Evolutionary conservation across 2,329 filamentous ascomycete genomes (phyloP), one percentile per base, ranked within the genome.

Genomic region (Hypoxylon rubiginosum): DNA sequence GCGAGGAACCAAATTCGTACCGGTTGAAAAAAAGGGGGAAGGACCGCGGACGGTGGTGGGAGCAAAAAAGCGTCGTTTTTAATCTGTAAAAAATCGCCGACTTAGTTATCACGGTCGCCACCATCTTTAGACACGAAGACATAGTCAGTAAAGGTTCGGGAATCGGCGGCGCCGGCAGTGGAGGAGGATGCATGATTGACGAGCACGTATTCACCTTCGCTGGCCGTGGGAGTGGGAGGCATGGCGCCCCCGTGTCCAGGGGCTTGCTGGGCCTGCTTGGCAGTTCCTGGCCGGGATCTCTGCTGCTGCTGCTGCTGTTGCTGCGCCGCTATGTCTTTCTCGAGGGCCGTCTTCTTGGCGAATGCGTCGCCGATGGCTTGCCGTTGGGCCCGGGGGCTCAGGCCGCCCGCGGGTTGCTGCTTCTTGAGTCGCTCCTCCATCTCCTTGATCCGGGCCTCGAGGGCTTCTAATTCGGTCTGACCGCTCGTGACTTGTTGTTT

Each of bases 381-480:
- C 71, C 74, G 71, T 70, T 76, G 74, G 66, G 71, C 62, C 56
- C 72, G 73, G 41, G 73, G 71, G 57, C 68, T 72, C 48, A 57
- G 6, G 11, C 54, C 52, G 32, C 62, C 66, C 1, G 58, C 58
- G 0, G 46, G 17, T 19, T 68, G 69, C 68, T 76, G 70, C 60
- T 65, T 65, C 72, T 82, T 87, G 57, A 98, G 86, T 48, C 91
- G 91, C 72, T 91, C 86, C 81, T 97, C 94, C 80, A 96, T 93
- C 75, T 94, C 93, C 73, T 89, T 91, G 73, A 98, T 88, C 72
- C 90, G 90, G 56, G 89, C 89, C 81, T 97, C 93, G 74, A 98
- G 90, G 61, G 90, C 89, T 79, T 97, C 91, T 71, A 98, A 90
- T 80, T 97, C 93, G 68, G 89, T 88, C 59, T 88, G 88, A 77